Conservation (phyloP, 2,329 filamentous ascomycete genomes). For the Hymenoscyphus infarciens region DNA sequence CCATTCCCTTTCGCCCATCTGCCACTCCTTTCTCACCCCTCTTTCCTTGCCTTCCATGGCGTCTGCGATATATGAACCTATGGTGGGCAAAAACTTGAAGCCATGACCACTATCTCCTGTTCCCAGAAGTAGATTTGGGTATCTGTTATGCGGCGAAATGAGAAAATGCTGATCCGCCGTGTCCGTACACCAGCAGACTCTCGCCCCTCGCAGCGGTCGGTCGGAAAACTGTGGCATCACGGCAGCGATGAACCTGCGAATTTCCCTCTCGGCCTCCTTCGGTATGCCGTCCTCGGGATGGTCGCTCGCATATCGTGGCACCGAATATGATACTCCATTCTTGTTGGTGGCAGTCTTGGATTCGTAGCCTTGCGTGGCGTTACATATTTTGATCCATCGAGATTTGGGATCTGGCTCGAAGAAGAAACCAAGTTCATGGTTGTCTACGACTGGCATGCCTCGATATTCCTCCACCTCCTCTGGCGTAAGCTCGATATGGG, state of each 20-base stretch:
- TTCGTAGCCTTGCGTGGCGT: conserved; percentile 44
- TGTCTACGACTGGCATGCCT: conserved; percentile 48
- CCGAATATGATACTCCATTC: conserved; percentile 33
- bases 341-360: conserved; percentile 24
- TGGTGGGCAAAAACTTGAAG: conserved; percentile 41
- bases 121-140: conserved; percentile 43
- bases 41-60: conserved; percentile 2
- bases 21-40: not conserved
- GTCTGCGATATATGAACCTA: not conserved
- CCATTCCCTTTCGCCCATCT: not conserved
- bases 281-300: conserved; percentile 41
- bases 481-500: conserved; percentile 46
- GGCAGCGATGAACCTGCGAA: conserved; percentile 47
- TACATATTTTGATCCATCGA: conserved; percentile 46
- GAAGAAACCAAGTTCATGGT: conserved; percentile 51
- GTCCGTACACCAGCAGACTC: conserved; percentile 56
- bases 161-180: conserved; percentile 52
- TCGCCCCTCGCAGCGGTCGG: conserved; percentile 46
- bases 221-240: conserved; percentile 51
- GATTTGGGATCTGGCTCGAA: conserved; percentile 51
- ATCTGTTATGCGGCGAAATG: conserved; percentile 47
- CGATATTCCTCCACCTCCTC: conserved; percentile 45
- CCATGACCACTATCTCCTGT: conserved; percentile 51
- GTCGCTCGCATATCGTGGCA: conserved; percentile 31
- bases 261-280: conserved; percentile 43